These are phyloP conservation scores for Thraustotheca clavata DNA, from an alignment of 352 stramenopile genomes.

Conservation along the genomic window DNA sequence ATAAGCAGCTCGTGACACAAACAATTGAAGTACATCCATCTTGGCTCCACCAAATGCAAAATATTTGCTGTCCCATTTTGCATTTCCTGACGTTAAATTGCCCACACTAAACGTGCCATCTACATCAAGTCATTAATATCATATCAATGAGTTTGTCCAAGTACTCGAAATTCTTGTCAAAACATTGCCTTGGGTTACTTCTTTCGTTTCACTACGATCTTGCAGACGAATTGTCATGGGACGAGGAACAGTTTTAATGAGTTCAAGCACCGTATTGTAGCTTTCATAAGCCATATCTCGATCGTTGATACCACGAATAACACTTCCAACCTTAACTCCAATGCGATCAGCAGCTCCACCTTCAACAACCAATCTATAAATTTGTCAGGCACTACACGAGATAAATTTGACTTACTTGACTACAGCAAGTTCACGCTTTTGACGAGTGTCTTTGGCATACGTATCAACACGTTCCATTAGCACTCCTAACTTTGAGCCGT, in stretches of 20 bases:
- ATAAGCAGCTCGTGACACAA: constrained; percentile 71
- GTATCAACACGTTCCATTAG: constrained; percentile 73
- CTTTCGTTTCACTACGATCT: constrained; percentile 49
- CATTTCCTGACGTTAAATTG: constrained; percentile 69
- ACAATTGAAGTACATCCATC: constrained; percentile 77
- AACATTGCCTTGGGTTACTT: constrained; percentile 55
- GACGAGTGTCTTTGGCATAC: constrained; percentile 34
- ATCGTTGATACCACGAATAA: constrained; percentile 63
- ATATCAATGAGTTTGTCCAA: background rate
- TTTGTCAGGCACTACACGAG: background rate
- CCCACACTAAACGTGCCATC: constrained; percentile 76
- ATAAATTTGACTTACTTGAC: constrained; percentile 34
- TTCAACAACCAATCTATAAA: constrained; percentile 49
- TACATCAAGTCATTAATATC: constrained; percentile 26
- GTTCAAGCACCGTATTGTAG: constrained; percentile 56
- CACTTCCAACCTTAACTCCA: constrained; percentile 53
- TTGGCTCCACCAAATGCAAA: constrained; percentile 74
- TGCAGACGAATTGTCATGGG: constrained; percentile 69
- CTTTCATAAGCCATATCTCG: constrained; percentile 43
- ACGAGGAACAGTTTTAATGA: constrained; percentile 69
- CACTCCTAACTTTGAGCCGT: constrained; percentile 64
- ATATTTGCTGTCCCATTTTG: constrained; percentile 67
- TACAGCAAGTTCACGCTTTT: constrained; percentile 53
- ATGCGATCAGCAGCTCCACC: constrained; percentile 63
- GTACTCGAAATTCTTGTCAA: constrained; percentile 77